phyloP scores from a whole-genome alignment of 2,329 filamentous ascomycete species.

The Niveomyces coronatus region DNA sequence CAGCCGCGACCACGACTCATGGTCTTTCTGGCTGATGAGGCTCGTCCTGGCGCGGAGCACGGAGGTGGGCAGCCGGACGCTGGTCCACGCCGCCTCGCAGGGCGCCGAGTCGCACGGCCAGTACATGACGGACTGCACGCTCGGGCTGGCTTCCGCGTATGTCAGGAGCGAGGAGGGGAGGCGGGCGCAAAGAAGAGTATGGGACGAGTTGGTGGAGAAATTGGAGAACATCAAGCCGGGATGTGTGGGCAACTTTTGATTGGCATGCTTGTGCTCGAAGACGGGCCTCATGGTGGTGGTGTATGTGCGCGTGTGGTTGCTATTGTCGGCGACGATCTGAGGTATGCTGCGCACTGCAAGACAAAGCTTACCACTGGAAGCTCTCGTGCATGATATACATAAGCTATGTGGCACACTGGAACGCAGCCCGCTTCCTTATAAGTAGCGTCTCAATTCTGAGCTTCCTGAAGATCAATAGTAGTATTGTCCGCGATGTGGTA shows the following conservation, averaged over 20 bases:
- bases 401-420: no score
- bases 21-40: constrained; percentile 16
- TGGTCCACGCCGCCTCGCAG: constrained; percentile 25
- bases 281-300: no score
- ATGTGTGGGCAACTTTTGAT: background rate
- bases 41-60: constrained; percentile 29
- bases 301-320: no score
- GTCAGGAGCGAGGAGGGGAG: constrained; percentile 29
- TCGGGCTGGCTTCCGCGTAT: constrained; percentile 23
- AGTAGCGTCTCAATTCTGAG: no score
- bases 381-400: no score
- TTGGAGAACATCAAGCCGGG: constrained; percentile 32
- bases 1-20: constrained; percentile 22
- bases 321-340: no score
- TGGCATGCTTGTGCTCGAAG: no score
- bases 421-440: no score
- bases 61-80: constrained; percentile 37
- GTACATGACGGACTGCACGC: constrained; percentile 29
- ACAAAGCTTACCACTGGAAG: no score
- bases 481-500: no score
- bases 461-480: no score
- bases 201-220: constrained; percentile 30
- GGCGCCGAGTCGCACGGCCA: constrained; percentile 34
- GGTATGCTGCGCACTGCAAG: no score
- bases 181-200: constrained; percentile 27